Evolutionary conservation across 2,329 filamentous ascomycete species (phyloP), one percentile per base, ranked within the genome.

Genomic region (Byssoonygena ceratinophila): DNA sequence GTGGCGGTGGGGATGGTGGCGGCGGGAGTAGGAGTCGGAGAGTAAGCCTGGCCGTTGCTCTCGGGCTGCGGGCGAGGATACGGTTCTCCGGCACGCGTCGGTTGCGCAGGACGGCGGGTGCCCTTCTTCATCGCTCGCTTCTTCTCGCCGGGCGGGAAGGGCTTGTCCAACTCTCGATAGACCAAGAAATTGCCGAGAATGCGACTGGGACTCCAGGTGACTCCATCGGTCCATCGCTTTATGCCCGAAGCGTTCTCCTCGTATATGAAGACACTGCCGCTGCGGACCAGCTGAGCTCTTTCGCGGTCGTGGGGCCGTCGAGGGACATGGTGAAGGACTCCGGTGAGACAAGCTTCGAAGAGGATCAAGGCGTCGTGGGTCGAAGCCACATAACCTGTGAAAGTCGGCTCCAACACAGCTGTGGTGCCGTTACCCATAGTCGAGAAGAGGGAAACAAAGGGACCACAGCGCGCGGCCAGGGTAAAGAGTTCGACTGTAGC

Each of bases 171-270:
- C 66, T 94, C 87, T 27, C 88, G 82, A 63, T 94, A 94, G 59
- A 94, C 80, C 40, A 94, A 76, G 60, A 88, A 94, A 64, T 92
- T 92, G 54, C 84, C 84, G 45, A 91, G 74, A 45, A 94, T 91
- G 14, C 85, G 83, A 67, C 84, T 94, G 0, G 90, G 90, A 60
- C 87, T 94, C 90, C 90, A 96, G 5, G 84, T 83, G 9, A 91
- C 81, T 12, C 90, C 89, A 60, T 96, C 90, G 0, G 89, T 95
- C 90, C 90, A 96, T 52, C 90, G 78, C 71, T 94, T 94, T 71
- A 95, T 94, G 4, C 88, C 88, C 0, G 89, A 94, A 0, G 87
- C 83, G 56, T 87, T 84, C 66, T 95, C 88, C 63, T 94, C 88
- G 67, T 95, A 96, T 59, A 95, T 87, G 69, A 95, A 92, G 44